Percentiles rank a stretch among this genome's conserved stretches.
phyloP scores from a whole-genome alignment of 2,329 filamentous ascomycete species.

The Fusarium tuaranense region DNA sequence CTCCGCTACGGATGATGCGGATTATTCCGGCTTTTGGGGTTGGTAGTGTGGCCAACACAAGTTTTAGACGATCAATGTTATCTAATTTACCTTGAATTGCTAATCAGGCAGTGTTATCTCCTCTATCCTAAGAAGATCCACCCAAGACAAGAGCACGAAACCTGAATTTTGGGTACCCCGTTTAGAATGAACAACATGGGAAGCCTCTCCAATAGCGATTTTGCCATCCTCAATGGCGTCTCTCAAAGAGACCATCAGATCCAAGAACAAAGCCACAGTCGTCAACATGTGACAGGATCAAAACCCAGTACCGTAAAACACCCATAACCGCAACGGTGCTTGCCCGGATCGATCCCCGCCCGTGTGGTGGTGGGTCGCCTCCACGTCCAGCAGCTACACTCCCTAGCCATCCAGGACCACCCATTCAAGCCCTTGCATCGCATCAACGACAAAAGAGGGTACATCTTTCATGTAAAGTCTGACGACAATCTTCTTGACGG shows the following conservation, averaged over 20 bases:
- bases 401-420: conserved; percentile 2
- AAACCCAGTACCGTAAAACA: background rate
- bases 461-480: conserved; percentile 9
- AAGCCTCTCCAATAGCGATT: background rate
- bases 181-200: background rate
- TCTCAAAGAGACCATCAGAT: background rate
- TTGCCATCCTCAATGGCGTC: background rate
- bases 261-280: background rate
- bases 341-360: background rate
- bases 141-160: background rate
- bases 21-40: conserved; percentile 23
- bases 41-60: conserved; percentile 23
- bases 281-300: background rate
- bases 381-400: background rate
- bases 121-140: background rate
- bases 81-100: background rate
- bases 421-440: conserved; percentile 19
- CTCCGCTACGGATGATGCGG: conserved; percentile 21
- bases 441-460: conserved; percentile 4
- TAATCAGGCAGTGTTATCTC: background rate
- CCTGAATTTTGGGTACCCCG: background rate
- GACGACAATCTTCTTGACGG: conserved; percentile 21
- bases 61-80: conserved; percentile 13
- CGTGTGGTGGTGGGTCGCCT: background rate
- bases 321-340: background rate